Conservation (phyloP, 1,284 basidiomycete species). For the Austropuccinia psidii region DNA sequence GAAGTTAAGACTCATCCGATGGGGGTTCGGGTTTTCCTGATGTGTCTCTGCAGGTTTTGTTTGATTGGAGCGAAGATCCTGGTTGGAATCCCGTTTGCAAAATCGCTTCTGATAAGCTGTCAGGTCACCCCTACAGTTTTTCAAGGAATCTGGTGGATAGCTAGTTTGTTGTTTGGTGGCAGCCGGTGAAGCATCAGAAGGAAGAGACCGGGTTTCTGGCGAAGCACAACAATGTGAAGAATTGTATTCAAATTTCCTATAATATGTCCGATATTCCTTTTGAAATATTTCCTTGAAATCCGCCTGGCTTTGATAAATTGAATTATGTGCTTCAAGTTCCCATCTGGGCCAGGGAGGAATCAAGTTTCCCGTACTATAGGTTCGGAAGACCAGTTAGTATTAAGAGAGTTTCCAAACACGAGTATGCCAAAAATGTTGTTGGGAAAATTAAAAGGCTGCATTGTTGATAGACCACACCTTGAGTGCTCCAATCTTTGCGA, state of each 20-base stretch:
- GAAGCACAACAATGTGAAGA: too few relatives aligned
- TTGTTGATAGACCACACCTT: background rate
- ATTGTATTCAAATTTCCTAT: too few relatives aligned
- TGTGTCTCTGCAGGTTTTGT: background rate
- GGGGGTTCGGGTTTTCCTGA: background rate
- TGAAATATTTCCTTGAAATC: too few relatives aligned
- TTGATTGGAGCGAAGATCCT: background rate
- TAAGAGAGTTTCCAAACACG: background rate
- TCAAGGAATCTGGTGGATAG: background rate
- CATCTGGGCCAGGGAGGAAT: background rate
- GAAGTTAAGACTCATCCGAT: constrained; percentile 25
- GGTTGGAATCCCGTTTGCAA: background rate
- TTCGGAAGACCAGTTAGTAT: background rate
- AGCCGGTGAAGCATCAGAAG: background rate
- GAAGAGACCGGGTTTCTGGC: constrained; percentile 3
- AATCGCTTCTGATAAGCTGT: background rate
- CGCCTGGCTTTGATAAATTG: background rate
- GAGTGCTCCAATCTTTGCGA: constrained; percentile 4
- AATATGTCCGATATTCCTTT: too few relatives aligned
- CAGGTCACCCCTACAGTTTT: background rate
- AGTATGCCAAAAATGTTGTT: background rate
- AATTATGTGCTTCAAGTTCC: background rate
- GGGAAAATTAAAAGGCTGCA: background rate
- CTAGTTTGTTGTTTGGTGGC: background rate
- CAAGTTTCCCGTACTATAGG: background rate